These are phyloP conservation scores for Piloderma croceum DNA, from an alignment of 768 basidiomycete species.

Conservation along the genomic window DNA sequence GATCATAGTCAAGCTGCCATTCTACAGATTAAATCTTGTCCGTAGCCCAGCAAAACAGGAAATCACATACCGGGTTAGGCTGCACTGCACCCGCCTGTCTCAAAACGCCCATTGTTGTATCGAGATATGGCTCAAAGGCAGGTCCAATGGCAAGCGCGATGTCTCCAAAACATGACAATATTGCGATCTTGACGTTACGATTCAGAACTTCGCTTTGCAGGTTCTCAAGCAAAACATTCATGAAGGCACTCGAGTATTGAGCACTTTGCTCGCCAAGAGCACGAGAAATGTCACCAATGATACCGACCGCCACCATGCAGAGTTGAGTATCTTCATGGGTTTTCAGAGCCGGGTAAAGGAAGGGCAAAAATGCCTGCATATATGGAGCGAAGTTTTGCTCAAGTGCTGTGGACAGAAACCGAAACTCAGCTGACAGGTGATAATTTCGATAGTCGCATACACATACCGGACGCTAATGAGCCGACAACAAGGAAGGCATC, in stretches of 20 bases:
- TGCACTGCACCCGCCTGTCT: slow-evolving; percentile 85
- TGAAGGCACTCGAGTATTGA: slow-evolving; percentile 83
- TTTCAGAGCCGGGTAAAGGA: slow-evolving; percentile 82
- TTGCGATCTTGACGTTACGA: slow-evolving; percentile 94
- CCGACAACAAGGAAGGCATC: slow-evolving; percentile 95
- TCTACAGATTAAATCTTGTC: slow-evolving; percentile 5
- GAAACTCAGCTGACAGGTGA: not conserved
- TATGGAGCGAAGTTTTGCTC: slow-evolving; percentile 78
- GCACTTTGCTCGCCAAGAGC: slow-evolving; percentile 81
- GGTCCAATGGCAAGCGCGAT: slow-evolving; percentile 89
- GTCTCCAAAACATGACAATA: slow-evolving; percentile 93
- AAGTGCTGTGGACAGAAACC: slow-evolving; percentile 43
- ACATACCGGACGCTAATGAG: slow-evolving; percentile 67
- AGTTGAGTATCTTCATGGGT: slow-evolving; percentile 93
- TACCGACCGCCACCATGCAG: slow-evolving; percentile 91
- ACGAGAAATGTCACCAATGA: slow-evolving; percentile 94
- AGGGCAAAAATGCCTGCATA: slow-evolving; percentile 79
- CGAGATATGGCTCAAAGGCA: slow-evolving; percentile 82
- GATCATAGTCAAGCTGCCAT: slow-evolving; percentile 72
- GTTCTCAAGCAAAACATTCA: slow-evolving; percentile 88
- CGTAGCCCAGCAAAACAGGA: not conserved
- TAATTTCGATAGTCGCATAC: not conserved
- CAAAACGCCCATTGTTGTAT: slow-evolving; percentile 86
- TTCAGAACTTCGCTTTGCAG: slow-evolving; percentile 86
- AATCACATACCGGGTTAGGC: slow-evolving; percentile 70